Evolutionary conservation across 169 alveolate genomes (phyloP).

Genomic region (Blepharisma undulans): DNA sequence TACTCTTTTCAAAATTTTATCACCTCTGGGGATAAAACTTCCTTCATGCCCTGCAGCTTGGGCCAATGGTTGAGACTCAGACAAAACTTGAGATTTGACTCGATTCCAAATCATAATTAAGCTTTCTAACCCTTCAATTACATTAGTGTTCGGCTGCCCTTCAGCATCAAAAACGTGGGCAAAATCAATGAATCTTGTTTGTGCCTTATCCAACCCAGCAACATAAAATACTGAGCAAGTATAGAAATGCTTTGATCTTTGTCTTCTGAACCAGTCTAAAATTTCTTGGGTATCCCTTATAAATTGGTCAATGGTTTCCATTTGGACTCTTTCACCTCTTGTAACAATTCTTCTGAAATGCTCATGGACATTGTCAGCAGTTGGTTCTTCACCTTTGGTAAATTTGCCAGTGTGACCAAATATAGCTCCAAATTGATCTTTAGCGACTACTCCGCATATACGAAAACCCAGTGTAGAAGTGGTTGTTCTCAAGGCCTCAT

Average conservation of each 20-base stretch:
- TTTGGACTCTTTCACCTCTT: background rate
- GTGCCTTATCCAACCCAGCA: background rate
- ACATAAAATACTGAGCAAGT: background rate
- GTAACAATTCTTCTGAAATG: slow-evolving; percentile 21
- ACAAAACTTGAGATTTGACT: background rate
- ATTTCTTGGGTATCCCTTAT: background rate
- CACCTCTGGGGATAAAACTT: background rate
- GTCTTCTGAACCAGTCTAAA: slow-evolving; percentile 18
- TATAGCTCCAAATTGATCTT: slow-evolving; percentile 11
- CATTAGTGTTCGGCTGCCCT: slow-evolving; percentile 14
- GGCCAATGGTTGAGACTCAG: background rate
- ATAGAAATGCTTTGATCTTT: background rate
- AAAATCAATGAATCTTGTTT: slow-evolving; percentile 27
- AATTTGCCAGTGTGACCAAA: background rate
- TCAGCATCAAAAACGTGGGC: slow-evolving; percentile 28
- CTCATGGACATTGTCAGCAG: slow-evolving; percentile 22
- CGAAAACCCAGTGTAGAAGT: slow-evolving; percentile 29
- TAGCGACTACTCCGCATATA: slow-evolving; percentile 8
- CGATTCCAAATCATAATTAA: slow-evolving; percentile 13
- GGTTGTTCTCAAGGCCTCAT: background rate
- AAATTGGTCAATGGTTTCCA: background rate
- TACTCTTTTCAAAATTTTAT: background rate
- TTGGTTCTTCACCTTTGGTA: slow-evolving; percentile 17
- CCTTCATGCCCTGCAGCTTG: slow-evolving; percentile 39
- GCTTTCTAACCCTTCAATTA: slow-evolving; percentile 38